These are phyloP conservation scores for Candida pseudoglaebosa DNA, from an alignment of 805 yeast genomes.

Conservation along the genomic window DNA sequence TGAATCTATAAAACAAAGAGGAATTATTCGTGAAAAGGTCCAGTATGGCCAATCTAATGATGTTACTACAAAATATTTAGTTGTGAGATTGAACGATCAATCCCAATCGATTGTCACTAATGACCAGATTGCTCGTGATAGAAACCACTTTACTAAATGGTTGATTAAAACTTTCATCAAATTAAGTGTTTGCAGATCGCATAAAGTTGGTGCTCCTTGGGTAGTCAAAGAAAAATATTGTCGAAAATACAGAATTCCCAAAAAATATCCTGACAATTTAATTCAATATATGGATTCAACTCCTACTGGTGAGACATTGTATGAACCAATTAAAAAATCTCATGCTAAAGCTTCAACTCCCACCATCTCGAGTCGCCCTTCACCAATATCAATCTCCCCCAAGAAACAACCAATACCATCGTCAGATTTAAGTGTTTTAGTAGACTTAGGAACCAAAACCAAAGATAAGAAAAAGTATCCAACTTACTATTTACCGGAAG, in stretches of 20 bases:
- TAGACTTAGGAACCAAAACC: slow-evolving; percentile 2
- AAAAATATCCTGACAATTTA: slow-evolving; percentile 54
- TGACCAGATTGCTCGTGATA: slow-evolving; percentile 71
- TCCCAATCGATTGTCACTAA: slow-evolving; percentile 70
- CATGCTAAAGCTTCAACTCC: slow-evolving; percentile 3
- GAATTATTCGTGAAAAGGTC: slow-evolving; percentile 81
- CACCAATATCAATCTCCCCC: slow-evolving; percentile 1
- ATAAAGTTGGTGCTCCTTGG: slow-evolving; percentile 95
- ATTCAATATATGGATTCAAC: slow-evolving; percentile 35
- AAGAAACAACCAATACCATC: slow-evolving; percentile 3
- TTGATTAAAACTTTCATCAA: slow-evolving; percentile 85
- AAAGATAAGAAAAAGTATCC: slow-evolving; percentile 20
- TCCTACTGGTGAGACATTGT: slow-evolving; percentile 26
- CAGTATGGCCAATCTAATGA: slow-evolving; percentile 54
- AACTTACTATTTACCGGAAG: slow-evolving; percentile 30
- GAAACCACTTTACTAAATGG: slow-evolving; percentile 86
- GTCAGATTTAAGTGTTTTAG: background rate
- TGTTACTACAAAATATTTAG: slow-evolving; percentile 58
- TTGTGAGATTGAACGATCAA: slow-evolving; percentile 50
- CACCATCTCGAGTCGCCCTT: background rate
- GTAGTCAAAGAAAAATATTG: slow-evolving; percentile 79
- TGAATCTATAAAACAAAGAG: slow-evolving; percentile 36
- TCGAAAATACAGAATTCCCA: slow-evolving; percentile 59
- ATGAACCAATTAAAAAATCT: slow-evolving; percentile 7
- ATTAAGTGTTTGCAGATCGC: slow-evolving; percentile 69